Base-by-base conservation (phyloP, 257 asterid genomes). In the Capsicum baccatum region DNA sequence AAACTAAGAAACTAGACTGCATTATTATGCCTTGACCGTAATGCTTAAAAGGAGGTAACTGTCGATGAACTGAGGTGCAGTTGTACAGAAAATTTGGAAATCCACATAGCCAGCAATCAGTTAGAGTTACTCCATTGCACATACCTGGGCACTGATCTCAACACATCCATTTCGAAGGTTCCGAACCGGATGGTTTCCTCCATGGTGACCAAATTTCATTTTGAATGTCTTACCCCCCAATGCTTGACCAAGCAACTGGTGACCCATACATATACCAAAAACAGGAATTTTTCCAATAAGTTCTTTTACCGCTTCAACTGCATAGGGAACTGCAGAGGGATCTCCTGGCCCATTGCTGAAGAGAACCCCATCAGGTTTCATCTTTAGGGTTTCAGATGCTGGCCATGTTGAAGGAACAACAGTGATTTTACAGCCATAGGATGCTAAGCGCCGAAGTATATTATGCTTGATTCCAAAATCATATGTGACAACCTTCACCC, bases 161-260 rank as follows among this genome's bases (percentile, higher is more conserved):
- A 96, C 99, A 64, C 93, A 90, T 26, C 93, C 94, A 86, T 90
- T 93, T 81, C 89, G 90, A 84, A 90, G 88, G 86, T 96, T 93
- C 68, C 98, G 95, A 59, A 96, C 99, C 9, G 99, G 99, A 85
- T 96, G 99, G 85, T 94, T 94, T 85, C 99, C 99, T n/a, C 99
- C 99, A 86, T 96, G 98, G 89, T 96, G 99, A 85, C 99, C 99
- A 76, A 96, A 96, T 90, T 96, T 96, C 99, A 96, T 96, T 91
- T 96, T 96, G 92, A 85, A 96, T 79, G 99, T 96, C 87, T 92
- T 94, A 74, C 99, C 99, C n/a, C 99, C 99, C 79, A 96, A 88
- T 71, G 99, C 99, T 92, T 96, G 99, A 67, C 98, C 99, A 85
- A 96, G 94, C 88, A 96, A 90, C 85, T 96, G 99, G 84, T 96